Conservation (phyloP, 805 yeast species). For the Pichia phayaonensis region DNA sequence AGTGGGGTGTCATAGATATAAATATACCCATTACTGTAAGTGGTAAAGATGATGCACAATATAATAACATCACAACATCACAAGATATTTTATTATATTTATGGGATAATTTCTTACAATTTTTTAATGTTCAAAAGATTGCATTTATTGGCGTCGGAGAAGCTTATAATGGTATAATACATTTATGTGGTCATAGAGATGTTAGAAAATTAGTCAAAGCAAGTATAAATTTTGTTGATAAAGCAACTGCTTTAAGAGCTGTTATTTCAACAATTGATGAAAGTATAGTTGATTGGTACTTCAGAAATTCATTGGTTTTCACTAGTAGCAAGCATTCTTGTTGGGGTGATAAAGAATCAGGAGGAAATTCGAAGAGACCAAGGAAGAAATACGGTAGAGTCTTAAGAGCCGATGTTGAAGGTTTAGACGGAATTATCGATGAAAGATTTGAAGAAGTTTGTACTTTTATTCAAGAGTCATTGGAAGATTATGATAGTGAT, state of each 20-base stretch:
- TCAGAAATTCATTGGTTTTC: slow-evolving; percentile 75
- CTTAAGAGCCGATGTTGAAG: slow-evolving; percentile 62
- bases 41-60: slow-evolving; percentile 40
- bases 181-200: slow-evolving; percentile 77
- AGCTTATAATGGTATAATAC: slow-evolving; percentile 79
- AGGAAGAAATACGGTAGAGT: slow-evolving; percentile 91
- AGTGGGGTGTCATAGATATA: slow-evolving; percentile 79
- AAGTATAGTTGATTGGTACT: slow-evolving; percentile 85
- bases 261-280: slow-evolving; percentile 86
- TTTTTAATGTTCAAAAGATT: slow-evolving; percentile 62
- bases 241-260: slow-evolving; percentile 60
- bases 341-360: slow-evolving; percentile 48
- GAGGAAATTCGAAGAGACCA: slow-evolving; percentile 49
- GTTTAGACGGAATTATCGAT: slow-evolving; percentile 65
- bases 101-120: slow-evolving; percentile 87
- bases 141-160: slow-evolving; percentile 87
- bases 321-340: slow-evolving; percentile 68
- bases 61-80: slow-evolving; percentile 57
- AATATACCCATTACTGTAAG: slow-evolving; percentile 59
- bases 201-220: slow-evolving; percentile 59
- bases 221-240: slow-evolving; percentile 60
- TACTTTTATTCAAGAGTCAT: slow-evolving; percentile 73
- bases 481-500: slow-evolving; percentile 56
- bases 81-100: slow-evolving; percentile 72
- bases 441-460: slow-evolving; percentile 82